Base-by-base conservation (phyloP, 495 filamentous ascomycete genomes). In the Choiromyces venosus region DNA sequence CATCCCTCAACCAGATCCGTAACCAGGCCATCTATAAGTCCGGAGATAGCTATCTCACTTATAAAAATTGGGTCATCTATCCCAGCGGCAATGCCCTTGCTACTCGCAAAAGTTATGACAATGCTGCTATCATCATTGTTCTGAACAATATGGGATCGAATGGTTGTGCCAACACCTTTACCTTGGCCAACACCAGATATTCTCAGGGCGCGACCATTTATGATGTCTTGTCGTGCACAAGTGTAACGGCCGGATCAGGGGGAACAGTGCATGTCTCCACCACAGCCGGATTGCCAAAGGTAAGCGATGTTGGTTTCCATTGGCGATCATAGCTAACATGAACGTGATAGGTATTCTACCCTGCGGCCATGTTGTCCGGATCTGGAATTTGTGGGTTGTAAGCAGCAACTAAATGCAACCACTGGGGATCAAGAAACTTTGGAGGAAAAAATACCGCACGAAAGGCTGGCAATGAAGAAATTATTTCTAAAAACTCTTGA, bases 101-200 rank as follows among this genome's bases (percentile, higher is more conserved):
- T 12, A 87, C 91, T 83, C 85, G 89, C 61, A 93, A 93, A 82
- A 91, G 91, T 21, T 79, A 65, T 71, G 78, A 84, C 10, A 86
- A 85, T 4, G 80, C 79, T 6, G 87, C 90, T 74, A 82, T 89
- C 68, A 83, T 93, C 71, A 87, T 86, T 0, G 84, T 91, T 3
- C 84, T 89, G 65, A 86, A 87, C 8, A 92, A 92, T 77, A 75
- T 82, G 5, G 91, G 91, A 1, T 73, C 80, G 0, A 79, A 78
- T 8, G 86, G 86, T 2, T 79, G 76, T 16, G 77, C 81, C 12
- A 86, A 85, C 66, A 85, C 84, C 0, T 81, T 89, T 36, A 85
- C 82, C 0, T 79, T 92, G 3, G 70, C 76, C 6, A 76, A 78
- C 76, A 85, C 72, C 70, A 81, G 29, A 81, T 81, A 52, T 68